A percentile compares a stretch with the other conserved stretches of the same genome.
Conservation (phyloP, 1,284 basidiomycete genomes). For the Trichosporon ovoides region DNA sequence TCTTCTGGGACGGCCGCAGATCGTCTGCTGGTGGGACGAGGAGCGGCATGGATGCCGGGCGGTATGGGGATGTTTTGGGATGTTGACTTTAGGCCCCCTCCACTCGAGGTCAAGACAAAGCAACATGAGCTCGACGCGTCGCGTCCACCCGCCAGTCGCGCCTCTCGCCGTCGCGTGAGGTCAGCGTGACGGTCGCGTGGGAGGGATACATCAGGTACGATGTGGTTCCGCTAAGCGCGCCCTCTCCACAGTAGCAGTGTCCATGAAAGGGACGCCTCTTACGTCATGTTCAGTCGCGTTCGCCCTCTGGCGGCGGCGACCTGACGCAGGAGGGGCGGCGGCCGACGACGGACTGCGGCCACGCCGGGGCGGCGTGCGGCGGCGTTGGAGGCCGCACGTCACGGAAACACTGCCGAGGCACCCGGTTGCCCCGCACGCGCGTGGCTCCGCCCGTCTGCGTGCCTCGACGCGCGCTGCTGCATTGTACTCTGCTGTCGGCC, state of each 20-base stretch:
- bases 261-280: not conserved
- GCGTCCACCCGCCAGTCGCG: not conserved
- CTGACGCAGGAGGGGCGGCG: too few species aligned
- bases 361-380: too few species aligned
- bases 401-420: too few species aligned
- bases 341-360: too few species aligned
- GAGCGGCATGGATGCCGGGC: constrained; percentile 39
- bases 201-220: not conserved
- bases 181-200: not conserved
- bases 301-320: too few species aligned
- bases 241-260: not conserved
- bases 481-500: too few species aligned
- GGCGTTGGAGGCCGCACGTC: too few species aligned
- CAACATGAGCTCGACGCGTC: constrained; percentile 1
- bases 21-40: constrained; percentile 44
- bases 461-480: too few species aligned
- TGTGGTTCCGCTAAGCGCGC: not conserved
- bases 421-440: too few species aligned
- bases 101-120: not conserved
- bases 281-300: too few species aligned
- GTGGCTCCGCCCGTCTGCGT: too few species aligned
- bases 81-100: not conserved
- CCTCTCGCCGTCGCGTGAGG: not conserved
- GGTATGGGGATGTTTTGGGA: not conserved
- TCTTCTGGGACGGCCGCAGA: constrained; percentile 38